These are phyloP conservation scores for Ceratocystis albifundus DNA, from an alignment of 2,329 filamentous ascomycete genomes.

Conservation along the genomic window DNA sequence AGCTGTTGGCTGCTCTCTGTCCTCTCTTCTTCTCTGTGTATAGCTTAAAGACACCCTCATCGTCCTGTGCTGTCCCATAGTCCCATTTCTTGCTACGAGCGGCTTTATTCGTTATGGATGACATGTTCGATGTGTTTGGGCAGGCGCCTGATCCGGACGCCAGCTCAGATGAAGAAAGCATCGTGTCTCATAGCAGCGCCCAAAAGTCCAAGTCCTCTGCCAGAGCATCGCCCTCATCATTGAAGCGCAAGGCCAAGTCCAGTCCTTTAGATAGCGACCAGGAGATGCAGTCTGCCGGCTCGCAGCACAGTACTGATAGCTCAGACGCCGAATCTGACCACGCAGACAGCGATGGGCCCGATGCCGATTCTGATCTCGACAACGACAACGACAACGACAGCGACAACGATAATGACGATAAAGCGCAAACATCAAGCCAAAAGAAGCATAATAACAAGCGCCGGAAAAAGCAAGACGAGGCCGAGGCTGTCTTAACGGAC, in stretches of 20 bases:
- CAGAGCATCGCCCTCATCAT: conserved; percentile 8
- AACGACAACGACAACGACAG: conserved; percentile 28
- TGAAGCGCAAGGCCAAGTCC: conserved; percentile 26
- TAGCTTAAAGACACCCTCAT: neutral
- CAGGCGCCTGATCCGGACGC: conserved; percentile 42
- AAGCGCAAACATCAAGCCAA: conserved; percentile 1
- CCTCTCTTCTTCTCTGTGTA: neutral
- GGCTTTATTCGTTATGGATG: conserved; percentile 47
- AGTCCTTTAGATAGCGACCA: conserved; percentile 7
- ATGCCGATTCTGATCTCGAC: conserved; percentile 26
- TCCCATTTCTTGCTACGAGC: neutral
- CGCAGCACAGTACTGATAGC: conserved; percentile 41
- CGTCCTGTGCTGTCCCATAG: neutral
- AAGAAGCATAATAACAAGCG: conserved; percentile 43
- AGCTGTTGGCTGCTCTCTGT: too few relatives aligned
- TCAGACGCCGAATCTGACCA: conserved; percentile 8
- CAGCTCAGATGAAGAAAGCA: conserved; percentile 35
- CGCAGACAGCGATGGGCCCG: conserved; percentile 28
- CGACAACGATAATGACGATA: conserved; percentile 33
- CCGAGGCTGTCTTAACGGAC: conserved; percentile 74
- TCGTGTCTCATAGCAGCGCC: neutral
- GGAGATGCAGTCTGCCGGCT: conserved; percentile 9
- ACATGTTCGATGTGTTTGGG: conserved; percentile 74
- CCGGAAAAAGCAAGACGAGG: conserved; percentile 48
- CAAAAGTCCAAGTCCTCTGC: neutral